Evolutionary conservation across 805 yeast species (phyloP), one percentile per base, ranked within the genome.

Genomic region (Yarrowia osloensis): DNA sequence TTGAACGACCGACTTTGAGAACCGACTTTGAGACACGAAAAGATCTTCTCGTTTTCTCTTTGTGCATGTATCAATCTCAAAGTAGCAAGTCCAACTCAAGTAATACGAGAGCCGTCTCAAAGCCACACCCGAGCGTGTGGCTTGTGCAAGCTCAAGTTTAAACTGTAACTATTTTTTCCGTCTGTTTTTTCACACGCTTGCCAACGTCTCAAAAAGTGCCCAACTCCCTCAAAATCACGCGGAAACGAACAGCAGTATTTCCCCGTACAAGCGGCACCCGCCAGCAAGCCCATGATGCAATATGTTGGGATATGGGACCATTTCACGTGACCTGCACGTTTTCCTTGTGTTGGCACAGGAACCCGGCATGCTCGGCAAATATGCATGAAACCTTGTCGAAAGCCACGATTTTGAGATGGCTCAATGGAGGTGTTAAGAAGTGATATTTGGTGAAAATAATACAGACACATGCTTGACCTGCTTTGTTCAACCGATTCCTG

Each of bases 281-380:
- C 19, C 13, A 6, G 31, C 31, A 3, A 28, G n/a, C n/a, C 19
- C 5, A 57, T 57, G 63, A 39, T 29, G 63, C 63, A 57, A 57
- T 57, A 35, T 3, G 49, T 19, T 28, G 63, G 39, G 63, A 57
- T 57, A 57, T 57, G 31, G 49, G 26, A n/a, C 24, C 28, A 57
- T 57, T 57, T 57, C 63, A 57, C 63, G 63, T 57, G 63, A 57
- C 49, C 63, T 57, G 63, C 49, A 40, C 24, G 49, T 4, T 28
- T 39, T 28, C 49, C 26, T 40, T 57, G 49, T 57, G n/a, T 7
- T 26, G 3, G n/a, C 26, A 26, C 62, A 31, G 61, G 9, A 21
- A 37, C 22, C 19, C 22, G 46, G 44, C 46, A 54, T 54, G 28
- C 26, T 54, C 42, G 42, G 31, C 46, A 33, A 52, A 35, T 29